These are phyloP conservation scores for Malassezia caprae DNA, from an alignment of 1,284 basidiomycete species.

Conservation along the genomic window DNA sequence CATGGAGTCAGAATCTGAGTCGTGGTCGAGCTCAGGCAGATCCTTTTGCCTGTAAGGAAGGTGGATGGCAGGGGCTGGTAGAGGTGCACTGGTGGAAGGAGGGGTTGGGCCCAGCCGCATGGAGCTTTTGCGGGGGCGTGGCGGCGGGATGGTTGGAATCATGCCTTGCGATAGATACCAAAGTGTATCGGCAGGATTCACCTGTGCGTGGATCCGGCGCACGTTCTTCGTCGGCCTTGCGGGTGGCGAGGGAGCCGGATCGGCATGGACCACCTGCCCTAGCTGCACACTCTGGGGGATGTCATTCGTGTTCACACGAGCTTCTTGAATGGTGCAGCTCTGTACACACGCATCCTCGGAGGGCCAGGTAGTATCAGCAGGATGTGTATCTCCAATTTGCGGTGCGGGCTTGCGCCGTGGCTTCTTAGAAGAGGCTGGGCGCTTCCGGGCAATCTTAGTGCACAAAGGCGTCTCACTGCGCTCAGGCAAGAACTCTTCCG, in stretches of 20 bases:
- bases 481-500: not conserved
- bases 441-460: conserved; percentile 5
- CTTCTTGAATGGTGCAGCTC: not conserved
- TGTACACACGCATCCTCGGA: not conserved
- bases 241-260: not conserved
- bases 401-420: conserved; percentile 12
- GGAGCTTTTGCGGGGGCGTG: conserved; percentile 8
- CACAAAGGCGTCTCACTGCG: conserved; percentile 5
- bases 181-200: not conserved
- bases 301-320: not conserved
- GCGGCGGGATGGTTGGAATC: not conserved
- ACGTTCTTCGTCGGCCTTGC: not conserved
- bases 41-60: not conserved
- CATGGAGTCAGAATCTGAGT: not conserved
- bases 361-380: not conserved
- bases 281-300: not conserved
- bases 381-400: not conserved
- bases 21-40: not conserved
- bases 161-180: not conserved
- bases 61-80: not conserved
- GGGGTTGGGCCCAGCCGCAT: not conserved
- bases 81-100: not conserved
- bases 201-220: not conserved
- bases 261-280: not conserved
- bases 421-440: not conserved